phyloP scores from a whole-genome alignment of 2,329 filamentous ascomycete genomes.

The Pyrenochaeta sp. region DNA sequence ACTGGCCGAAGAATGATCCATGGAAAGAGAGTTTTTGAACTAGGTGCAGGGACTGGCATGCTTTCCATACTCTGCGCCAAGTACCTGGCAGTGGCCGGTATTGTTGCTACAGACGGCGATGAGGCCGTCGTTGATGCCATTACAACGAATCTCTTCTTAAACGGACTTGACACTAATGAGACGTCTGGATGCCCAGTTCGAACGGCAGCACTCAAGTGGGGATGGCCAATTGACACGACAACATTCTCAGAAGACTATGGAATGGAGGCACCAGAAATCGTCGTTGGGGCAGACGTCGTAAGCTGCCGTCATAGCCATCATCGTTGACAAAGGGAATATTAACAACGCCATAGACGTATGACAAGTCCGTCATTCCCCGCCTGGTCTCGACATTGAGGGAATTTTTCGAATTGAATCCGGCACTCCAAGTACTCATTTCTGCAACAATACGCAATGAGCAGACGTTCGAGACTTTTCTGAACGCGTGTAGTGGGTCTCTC shows the following conservation, averaged over 20 bases:
- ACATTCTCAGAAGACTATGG: slow-evolving; percentile 65
- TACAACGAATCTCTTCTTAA: slow-evolving; percentile 73
- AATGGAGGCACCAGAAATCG: slow-evolving; percentile 63
- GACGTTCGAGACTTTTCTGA: slow-evolving; percentile 72
- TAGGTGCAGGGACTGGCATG: slow-evolving; percentile 81
- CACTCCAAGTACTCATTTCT: slow-evolving; percentile 69
- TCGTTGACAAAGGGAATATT: slow-evolving; percentile 19
- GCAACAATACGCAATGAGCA: slow-evolving; percentile 74
- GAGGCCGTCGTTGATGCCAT: slow-evolving; percentile 74
- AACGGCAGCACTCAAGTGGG: slow-evolving; percentile 71
- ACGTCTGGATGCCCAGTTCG: slow-evolving; percentile 45
- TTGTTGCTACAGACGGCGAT: slow-evolving; percentile 78
- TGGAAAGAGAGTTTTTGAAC: slow-evolving; percentile 71
- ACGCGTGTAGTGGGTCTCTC: slow-evolving; percentile 63
- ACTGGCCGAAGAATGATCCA: slow-evolving; percentile 58
- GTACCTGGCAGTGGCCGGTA: slow-evolving; percentile 65
- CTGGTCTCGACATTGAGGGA: slow-evolving; percentile 72
- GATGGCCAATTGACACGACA: slow-evolving; percentile 64
- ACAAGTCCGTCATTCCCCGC: slow-evolving; percentile 68
- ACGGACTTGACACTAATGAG: slow-evolving; percentile 65
- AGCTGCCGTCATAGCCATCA: slow-evolving; percentile 32
- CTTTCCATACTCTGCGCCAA: slow-evolving; percentile 78
- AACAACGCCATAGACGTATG: slow-evolving; percentile 67
- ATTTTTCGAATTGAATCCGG: slow-evolving; percentile 66
- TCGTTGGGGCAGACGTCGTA: slow-evolving; percentile 77